A percentile compares a stretch with the other conserved stretches of the same genome.
Evolutionary conservation across 371 early-diverging fungal species (phyloP).

Genomic region (Mortierella sp.): DNA sequence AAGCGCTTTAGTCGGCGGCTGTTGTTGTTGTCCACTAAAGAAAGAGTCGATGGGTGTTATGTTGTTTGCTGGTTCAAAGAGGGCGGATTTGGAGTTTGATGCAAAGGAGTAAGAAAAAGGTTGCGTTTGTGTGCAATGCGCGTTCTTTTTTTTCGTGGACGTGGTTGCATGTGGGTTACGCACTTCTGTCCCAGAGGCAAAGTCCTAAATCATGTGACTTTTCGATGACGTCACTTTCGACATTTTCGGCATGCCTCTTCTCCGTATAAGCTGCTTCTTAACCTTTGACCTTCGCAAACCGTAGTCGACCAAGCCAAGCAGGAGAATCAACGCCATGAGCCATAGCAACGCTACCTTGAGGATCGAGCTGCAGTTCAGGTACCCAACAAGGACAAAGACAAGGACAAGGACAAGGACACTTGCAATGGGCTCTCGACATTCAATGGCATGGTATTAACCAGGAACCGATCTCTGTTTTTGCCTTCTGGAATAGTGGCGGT

Average conservation of each 20-base stretch:
- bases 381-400: neutral
- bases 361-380: constrained; percentile 60
- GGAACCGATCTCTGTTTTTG: neutral
- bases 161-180: constrained; percentile 7
- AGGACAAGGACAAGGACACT: neutral
- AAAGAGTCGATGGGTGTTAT: neutral
- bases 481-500: constrained; percentile 78
- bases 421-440: neutral
- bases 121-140: constrained; percentile 8
- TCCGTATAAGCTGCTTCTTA: neutral
- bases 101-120: neutral
- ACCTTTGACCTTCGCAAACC: neutral
- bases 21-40: neutral
- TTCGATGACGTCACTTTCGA: neutral
- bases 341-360: constrained; percentile 22
- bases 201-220: neutral
- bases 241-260: no score
- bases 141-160: neutral
- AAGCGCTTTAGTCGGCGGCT: neutral
- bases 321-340: constrained; percentile 3
- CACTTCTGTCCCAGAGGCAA: neutral
- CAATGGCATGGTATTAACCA: constrained; percentile 6
- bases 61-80: neutral
- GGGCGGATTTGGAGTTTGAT: neutral
- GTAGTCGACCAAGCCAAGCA: neutral